A percentile compares a stretch with the other conserved stretches of the same genome.
These are phyloP conservation scores for Tremella mesenterica DNA, from an alignment of 768 basidiomycete genomes.

Conservation along the genomic window DNA sequence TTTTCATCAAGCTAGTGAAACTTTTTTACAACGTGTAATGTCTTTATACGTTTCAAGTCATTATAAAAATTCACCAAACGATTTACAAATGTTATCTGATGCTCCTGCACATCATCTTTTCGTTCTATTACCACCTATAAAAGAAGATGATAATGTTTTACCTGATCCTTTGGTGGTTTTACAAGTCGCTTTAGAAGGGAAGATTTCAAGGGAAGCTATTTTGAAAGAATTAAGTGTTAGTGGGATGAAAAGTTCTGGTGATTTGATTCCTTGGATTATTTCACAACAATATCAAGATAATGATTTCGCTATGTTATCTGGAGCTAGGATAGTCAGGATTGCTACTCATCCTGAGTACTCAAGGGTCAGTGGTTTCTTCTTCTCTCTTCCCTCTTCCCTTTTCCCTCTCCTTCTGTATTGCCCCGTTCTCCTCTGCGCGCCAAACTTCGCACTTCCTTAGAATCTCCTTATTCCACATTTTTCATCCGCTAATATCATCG, in stretches of 20 bases:
- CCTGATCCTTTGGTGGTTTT: slow-evolving; percentile 93
- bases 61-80: slow-evolving; percentile 99
- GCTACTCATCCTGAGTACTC: slow-evolving; percentile 95
- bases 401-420: too few species aligned
- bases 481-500: neutral
- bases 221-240: slow-evolving; percentile 68
- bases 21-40: slow-evolving; percentile 98
- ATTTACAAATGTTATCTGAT: slow-evolving; percentile 92
- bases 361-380: slow-evolving; percentile 58
- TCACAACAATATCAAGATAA: slow-evolving; percentile 87
- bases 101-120: slow-evolving; percentile 96
- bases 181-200: slow-evolving; percentile 92
- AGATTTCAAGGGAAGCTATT: slow-evolving; percentile 74
- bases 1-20: slow-evolving; percentile 93
- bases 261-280: slow-evolving; percentile 96
- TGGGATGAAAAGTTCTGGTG: slow-evolving; percentile 78
- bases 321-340: slow-evolving; percentile 81
- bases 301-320: slow-evolving; percentile 82
- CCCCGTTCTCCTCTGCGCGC: too few species aligned
- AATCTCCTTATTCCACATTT: too few species aligned
- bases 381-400: too few species aligned
- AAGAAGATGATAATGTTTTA: slow-evolving; percentile 77
- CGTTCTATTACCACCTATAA: slow-evolving; percentile 84
- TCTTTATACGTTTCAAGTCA: slow-evolving; percentile 93
- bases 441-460: too few species aligned